These are phyloP conservation scores for Collariella sp. DNA, from an alignment of 495 filamentous ascomycete species.

Conservation along the genomic window DNA sequence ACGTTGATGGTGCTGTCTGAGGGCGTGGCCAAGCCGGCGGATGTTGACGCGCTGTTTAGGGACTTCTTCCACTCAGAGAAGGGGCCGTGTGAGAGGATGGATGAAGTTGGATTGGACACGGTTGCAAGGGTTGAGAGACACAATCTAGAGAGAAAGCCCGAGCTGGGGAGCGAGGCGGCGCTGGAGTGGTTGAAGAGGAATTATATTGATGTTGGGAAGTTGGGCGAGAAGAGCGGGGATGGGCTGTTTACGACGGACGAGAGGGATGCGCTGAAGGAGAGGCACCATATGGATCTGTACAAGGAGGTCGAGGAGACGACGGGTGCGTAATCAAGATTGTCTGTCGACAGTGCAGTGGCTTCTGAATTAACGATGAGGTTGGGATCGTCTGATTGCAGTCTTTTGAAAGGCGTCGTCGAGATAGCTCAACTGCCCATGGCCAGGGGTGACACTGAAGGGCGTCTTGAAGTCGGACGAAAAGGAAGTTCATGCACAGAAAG, in stretches of 20 bases:
- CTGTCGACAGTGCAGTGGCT: background rate
- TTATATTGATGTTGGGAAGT: conserved; percentile 33
- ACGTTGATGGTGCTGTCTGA: conserved; percentile 44
- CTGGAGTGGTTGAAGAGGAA: conserved; percentile 32
- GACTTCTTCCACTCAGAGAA: conserved; percentile 40
- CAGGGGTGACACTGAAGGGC: too few species aligned
- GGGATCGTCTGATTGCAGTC: background rate
- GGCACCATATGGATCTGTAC: conserved; percentile 11
- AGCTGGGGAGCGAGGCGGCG: conserved; percentile 1
- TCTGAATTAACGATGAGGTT: background rate
- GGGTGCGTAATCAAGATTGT: conserved; percentile 13
- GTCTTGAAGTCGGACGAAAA: background rate
- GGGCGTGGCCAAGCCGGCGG: conserved; percentile 34
- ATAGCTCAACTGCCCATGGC: too few species aligned
- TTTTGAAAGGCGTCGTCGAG: too few species aligned
- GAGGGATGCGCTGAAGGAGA: conserved; percentile 20
- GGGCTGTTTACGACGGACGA: conserved; percentile 24
- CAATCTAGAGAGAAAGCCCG: conserved; percentile 21
- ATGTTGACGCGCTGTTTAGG: conserved; percentile 39
- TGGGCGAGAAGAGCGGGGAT: conserved; percentile 38
- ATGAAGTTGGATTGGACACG: conserved; percentile 41
- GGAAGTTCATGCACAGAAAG: too few species aligned
- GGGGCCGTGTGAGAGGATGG: conserved; percentile 43
- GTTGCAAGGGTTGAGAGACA: conserved; percentile 35
- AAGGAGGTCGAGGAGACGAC: conserved; percentile 23